Evolutionary conservation across 441 rosid genomes (phyloP), one percentile per base, ranked within the genome.

Genomic region (Syzygium malaccense): DNA sequence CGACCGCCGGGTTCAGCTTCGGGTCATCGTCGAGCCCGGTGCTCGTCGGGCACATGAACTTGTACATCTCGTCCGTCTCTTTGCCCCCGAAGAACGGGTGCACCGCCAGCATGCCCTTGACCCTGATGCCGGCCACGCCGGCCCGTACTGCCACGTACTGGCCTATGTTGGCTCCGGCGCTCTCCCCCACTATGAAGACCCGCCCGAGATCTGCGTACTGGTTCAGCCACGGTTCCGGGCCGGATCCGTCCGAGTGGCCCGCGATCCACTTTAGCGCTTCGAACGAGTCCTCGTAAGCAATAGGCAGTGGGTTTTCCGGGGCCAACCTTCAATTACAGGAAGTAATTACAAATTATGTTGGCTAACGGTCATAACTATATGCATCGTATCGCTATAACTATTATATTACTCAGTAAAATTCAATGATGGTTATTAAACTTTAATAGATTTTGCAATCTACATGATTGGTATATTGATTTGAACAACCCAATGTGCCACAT

Each of bases 91-190:
- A 94, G 78, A 83, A 94, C 8, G 93, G 94, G 78, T 95, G 95
- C 80, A 91, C 91, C 25, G 92, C 32, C 23, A 91, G 55, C 55
- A 89, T 33, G n/a, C 95, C 94, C 20, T 14, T 37, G 15, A 94
- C 64, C 62, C 87, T 87, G 25, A 89, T 28, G 1, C 93, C 92
- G 0, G 6, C 33, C 87, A 91, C 53, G 2, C 94, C 95, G 2
- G 90, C 91, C 66, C 80, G 89, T 32, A 90, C 66, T 4, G 92
- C 95, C 17, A 91, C 90, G n/a, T 90, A 86, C 33, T 93, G 92
- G 32, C 93, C 93, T 25, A 92, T 80, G 48, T 90, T 93, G 1
- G 90, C 94, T 26, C 95, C 95, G 12, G 92, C 93, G 80, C 93
- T 92, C 78, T 91, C 94, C 4, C 93, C 93, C 4, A 45, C 87